Conservation (phyloP, 345 rosid genomes). For the Aquilaria sinensis region DNA sequence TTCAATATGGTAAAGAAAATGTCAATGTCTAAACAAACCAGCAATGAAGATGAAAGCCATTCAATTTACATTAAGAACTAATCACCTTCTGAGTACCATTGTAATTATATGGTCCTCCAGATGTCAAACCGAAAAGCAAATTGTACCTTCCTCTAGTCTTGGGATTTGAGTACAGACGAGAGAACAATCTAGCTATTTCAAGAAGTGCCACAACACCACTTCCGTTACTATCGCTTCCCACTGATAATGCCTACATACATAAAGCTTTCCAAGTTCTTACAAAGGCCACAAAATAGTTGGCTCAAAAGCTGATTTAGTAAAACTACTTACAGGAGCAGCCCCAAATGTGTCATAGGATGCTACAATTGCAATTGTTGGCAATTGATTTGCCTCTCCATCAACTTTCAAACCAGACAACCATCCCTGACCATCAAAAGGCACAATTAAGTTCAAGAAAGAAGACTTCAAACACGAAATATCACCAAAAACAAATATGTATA, state of each 20-base stretch:
- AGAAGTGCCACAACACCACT: constrained; percentile 95
- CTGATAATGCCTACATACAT: constrained; percentile 73
- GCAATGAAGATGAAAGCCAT: constrained; percentile 3
- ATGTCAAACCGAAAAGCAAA: constrained; percentile 88
- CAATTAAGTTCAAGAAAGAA: constrained; percentile 6
- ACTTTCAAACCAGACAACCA: constrained; percentile 91
- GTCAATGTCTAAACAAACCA: constrained; percentile 3
- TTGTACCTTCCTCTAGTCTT: constrained; percentile 94
- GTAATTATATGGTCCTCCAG: constrained; percentile 97
- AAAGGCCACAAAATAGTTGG: not conserved
- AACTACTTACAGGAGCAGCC: constrained; percentile 83
- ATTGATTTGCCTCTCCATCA: constrained; percentile 85
- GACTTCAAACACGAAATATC: constrained; percentile 6
- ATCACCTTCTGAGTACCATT: constrained; percentile 94
- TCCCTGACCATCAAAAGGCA: constrained; percentile 50
- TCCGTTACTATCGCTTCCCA: constrained; percentile 96
- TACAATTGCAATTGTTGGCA: constrained; percentile 91
- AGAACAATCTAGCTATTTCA: constrained; percentile 92
- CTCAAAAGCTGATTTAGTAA: constrained; percentile 1
- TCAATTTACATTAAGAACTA: constrained; percentile 10
- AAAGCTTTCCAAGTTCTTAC: constrained; percentile 15
- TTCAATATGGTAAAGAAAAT: constrained; percentile 9
- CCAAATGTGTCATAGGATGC: constrained; percentile 98
- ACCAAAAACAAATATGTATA: not conserved
- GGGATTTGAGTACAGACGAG: constrained; percentile 85